Conservation (phyloP, 371 early-diverging fungal species). For the Mortierella polycephala region DNA sequence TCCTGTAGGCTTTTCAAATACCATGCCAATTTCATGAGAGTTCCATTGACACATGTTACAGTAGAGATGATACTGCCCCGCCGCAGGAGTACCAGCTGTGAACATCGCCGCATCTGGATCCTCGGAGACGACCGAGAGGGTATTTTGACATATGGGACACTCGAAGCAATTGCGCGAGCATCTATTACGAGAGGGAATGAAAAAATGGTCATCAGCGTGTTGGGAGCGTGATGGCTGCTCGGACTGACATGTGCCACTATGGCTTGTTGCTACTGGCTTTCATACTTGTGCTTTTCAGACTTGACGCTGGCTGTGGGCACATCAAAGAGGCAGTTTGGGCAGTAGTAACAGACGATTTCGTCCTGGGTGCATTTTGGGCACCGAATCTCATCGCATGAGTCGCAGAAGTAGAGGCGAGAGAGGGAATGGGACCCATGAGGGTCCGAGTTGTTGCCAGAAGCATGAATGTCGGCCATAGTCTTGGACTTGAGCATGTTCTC, state of each 20-base stretch:
- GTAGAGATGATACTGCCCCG: conserved; percentile 69
- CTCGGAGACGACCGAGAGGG: conserved; percentile 81
- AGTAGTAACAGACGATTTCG: conserved; percentile 91
- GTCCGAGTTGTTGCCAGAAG: conserved; percentile 50
- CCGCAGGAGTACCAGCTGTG: conserved; percentile 24
- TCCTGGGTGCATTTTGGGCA: conserved; percentile 87
- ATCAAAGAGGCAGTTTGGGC: conserved; percentile 96
- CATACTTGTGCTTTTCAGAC: conserved; percentile 88
- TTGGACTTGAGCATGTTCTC: conserved; percentile 7
- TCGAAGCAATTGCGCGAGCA: conserved; percentile 96
- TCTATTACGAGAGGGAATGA: conserved; percentile 54
- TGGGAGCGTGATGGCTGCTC: not conserved
- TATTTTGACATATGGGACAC: conserved; percentile 90
- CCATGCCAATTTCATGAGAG: conserved; percentile 87
- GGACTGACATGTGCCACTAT: conserved; percentile 1
- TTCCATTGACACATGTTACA: conserved; percentile 95
- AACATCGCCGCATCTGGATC: conserved; percentile 54
- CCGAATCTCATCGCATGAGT: conserved; percentile 82
- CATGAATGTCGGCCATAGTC: conserved; percentile 22
- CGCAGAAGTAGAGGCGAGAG: conserved; percentile 87
- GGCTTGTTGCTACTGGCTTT: not conserved
- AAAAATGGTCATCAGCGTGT: not conserved
- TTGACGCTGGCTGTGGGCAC: conserved; percentile 95
- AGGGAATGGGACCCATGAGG: conserved; percentile 60
- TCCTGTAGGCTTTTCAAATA: conserved; percentile 93